Evolutionary conservation across 2,329 filamentous ascomycete genomes (phyloP).

Genomic region (Diaporthe citri): DNA sequence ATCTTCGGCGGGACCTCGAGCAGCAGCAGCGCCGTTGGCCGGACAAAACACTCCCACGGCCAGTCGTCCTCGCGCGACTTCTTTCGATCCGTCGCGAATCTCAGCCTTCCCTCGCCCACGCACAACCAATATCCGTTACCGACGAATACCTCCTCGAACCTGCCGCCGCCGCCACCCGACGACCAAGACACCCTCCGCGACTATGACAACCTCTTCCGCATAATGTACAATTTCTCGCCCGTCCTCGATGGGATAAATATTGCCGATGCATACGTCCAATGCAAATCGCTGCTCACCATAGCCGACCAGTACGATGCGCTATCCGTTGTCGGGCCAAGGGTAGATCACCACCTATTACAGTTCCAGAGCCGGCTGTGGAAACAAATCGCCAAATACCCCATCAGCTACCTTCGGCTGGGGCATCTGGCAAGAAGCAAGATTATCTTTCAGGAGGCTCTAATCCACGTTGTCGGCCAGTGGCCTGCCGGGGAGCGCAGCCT

Average conservation of each 20-base stretch:
- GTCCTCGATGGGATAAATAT: slow-evolving; percentile 88
- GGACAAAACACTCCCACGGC: slow-evolving; percentile 60
- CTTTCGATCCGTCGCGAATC: slow-evolving; percentile 89
- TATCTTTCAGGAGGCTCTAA: slow-evolving; percentile 87
- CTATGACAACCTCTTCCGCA: slow-evolving; percentile 95
- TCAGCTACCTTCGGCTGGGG: slow-evolving; percentile 90
- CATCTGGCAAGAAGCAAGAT: slow-evolving; percentile 87
- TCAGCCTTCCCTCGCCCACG: slow-evolving; percentile 65
- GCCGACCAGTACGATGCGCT: slow-evolving; percentile 97
- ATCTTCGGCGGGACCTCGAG: slow-evolving; percentile 68
- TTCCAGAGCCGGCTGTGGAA: slow-evolving; percentile 94
- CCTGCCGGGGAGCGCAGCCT: slow-evolving; percentile 83
- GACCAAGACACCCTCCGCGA: slow-evolving; percentile 86
- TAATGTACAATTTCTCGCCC: slow-evolving; percentile 95
- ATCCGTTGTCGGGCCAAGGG: slow-evolving; percentile 85
- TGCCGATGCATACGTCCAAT: slow-evolving; percentile 91
- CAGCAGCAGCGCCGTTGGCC: slow-evolving; percentile 42
- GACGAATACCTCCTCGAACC: slow-evolving; percentile 43
- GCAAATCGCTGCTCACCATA: slow-evolving; percentile 87
- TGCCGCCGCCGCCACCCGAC: slow-evolving; percentile 64
- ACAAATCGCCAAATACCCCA: slow-evolving; percentile 96
- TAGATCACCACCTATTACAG: slow-evolving; percentile 93
- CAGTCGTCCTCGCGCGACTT: slow-evolving; percentile 66
- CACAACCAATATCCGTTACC: slow-evolving; percentile 57
- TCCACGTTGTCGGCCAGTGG: slow-evolving; percentile 97